Conservation (phyloP, 2,329 filamentous ascomycete genomes). For the Exophiala bonariae region DNA sequence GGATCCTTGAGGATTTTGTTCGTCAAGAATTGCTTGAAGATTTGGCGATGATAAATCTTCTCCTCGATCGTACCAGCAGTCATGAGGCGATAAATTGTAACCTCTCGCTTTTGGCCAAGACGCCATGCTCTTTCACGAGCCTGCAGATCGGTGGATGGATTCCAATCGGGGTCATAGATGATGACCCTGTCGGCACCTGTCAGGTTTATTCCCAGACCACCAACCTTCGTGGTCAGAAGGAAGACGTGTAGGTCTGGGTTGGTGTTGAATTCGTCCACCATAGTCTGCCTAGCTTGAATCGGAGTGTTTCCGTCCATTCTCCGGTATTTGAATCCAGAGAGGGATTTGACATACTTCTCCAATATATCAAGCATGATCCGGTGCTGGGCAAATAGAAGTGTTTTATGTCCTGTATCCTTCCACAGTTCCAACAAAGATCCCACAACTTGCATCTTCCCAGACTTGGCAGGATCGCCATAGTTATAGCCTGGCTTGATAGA, state of each 20-base stretch:
- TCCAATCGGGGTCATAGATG: conserved; percentile 99
- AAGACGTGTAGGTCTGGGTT: conserved; percentile 80
- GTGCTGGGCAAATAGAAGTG: conserved; percentile 87
- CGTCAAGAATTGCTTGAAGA: conserved; percentile 96
- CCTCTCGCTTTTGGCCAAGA: conserved; percentile 88
- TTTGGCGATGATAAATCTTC: conserved; percentile 98
- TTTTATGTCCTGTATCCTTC: conserved; percentile 92
- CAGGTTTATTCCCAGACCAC: conserved; percentile 88
- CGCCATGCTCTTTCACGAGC: conserved; percentile 95
- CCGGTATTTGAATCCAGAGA: conserved; percentile 72
- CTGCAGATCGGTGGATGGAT: conserved; percentile 93
- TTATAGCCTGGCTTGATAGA: conserved; percentile 65
- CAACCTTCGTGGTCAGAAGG: conserved; percentile 91
- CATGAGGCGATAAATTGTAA: conserved; percentile 97
- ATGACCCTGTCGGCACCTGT: conserved; percentile 95
- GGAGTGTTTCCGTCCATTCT: conserved; percentile 93
- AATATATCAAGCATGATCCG: conserved; percentile 95
- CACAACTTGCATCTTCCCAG: conserved; percentile 94
- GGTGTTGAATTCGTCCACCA: conserved; percentile 92
- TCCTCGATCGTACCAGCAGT: conserved; percentile 97
- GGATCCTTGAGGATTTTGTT: conserved; percentile 96
- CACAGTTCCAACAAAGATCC: conserved; percentile 84
- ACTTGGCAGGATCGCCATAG: conserved; percentile 77
- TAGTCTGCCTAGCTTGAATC: conserved; percentile 80
- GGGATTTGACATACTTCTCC: conserved; percentile 70